Conservation (phyloP, 305 asterid species). For the Striga hermonthica region DNA sequence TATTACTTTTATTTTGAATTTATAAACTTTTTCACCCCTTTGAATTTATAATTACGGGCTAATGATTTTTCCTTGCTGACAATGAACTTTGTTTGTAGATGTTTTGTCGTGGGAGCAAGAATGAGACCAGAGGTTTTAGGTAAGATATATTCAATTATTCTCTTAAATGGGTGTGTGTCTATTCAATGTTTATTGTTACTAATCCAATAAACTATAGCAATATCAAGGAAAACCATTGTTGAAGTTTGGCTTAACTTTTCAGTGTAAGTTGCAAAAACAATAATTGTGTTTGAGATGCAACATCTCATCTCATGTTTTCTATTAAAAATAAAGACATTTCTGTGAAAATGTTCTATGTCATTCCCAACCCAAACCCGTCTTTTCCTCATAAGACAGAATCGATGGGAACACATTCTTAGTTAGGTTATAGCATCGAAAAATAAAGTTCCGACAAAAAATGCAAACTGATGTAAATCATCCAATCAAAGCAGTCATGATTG, state of each 20-base stretch:
- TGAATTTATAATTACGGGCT: constrained; percentile 13
- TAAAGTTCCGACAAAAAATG: not conserved
- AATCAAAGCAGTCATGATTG: constrained; percentile 16
- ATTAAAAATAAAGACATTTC: no score
- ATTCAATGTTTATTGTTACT: not conserved
- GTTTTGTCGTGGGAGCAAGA: constrained; percentile 91
- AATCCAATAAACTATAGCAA: not conserved
- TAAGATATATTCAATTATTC: constrained; percentile 30
- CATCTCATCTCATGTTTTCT: no score
- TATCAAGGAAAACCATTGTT: not conserved
- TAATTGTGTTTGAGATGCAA: no score
- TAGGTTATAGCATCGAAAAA: no score
- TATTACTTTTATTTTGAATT: no score
- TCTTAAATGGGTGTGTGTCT: not conserved
- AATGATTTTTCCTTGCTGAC: constrained; percentile 29
- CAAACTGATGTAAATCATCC: constrained; percentile 25
- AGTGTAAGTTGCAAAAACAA: no score
- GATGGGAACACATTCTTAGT: no score
- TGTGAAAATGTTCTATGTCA: no score
- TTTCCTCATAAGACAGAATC: no score
- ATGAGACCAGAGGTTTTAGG: constrained; percentile 85
- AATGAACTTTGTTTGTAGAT: constrained; percentile 47
- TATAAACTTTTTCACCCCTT: no score
- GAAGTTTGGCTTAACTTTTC: not conserved
- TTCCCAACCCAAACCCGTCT: no score